phyloP scores from a whole-genome alignment of 164 flowering plant genomes.

The Berberis thunbergii region DNA sequence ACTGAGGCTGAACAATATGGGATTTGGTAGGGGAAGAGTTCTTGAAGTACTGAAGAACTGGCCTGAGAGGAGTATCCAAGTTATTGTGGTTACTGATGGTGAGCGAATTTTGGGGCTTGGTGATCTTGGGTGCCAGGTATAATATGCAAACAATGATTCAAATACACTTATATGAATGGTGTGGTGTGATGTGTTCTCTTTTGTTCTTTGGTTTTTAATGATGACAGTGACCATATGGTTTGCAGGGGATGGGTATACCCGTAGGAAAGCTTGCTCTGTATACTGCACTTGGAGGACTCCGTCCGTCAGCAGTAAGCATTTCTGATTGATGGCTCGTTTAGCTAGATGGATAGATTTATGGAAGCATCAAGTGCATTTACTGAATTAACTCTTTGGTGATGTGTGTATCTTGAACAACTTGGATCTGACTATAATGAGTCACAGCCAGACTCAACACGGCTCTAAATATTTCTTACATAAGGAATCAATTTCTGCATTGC shows the following conservation, averaged over 20 bases:
- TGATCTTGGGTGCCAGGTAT: slow-evolving; percentile 79
- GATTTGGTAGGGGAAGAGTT: slow-evolving; percentile 52
- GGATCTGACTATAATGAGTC: no score
- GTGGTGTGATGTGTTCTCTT: not conserved
- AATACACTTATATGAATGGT: not conserved
- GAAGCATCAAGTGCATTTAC: no score
- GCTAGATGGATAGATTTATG: no score
- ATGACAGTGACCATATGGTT: slow-evolving; percentile 11
- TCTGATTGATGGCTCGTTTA: no score
- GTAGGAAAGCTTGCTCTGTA: slow-evolving; percentile 79
- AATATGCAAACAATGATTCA: slow-evolving; percentile 1
- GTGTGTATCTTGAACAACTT: no score
- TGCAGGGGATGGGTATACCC: slow-evolving; percentile 94
- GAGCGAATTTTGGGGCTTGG: slow-evolving; percentile 79
- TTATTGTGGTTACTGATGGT: slow-evolving; percentile 80
- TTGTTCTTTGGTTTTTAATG: not conserved
- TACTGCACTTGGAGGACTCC: slow-evolving; percentile 86
- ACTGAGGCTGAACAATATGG: not conserved
- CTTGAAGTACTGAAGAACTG: slow-evolving; percentile 66
- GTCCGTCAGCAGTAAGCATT: slow-evolving; percentile 54
- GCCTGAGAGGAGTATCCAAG: slow-evolving; percentile 61
- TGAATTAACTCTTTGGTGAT: no score
- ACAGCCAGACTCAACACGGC: no score
- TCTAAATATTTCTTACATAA: no score
- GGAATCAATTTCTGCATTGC: no score